Conservation (phyloP, 257 asterid species). For the Nemophila menziesii region DNA sequence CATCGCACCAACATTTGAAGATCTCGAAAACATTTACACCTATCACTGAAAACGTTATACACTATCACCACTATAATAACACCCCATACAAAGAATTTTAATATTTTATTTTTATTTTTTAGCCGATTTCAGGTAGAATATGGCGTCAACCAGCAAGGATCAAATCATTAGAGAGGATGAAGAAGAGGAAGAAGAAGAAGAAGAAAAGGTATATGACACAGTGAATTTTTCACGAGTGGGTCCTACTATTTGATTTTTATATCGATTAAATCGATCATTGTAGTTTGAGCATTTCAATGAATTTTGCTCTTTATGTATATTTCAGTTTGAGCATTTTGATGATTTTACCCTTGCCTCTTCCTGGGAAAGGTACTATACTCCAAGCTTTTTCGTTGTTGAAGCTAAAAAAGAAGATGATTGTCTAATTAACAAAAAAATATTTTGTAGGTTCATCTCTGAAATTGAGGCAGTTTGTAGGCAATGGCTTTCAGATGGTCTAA, state of each 20-base stretch:
- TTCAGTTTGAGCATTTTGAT: constrained; percentile 61
- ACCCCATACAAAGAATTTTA: neutral
- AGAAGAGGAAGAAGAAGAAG: constrained; percentile 39
- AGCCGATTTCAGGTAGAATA: constrained; percentile 1
- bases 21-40: neutral
- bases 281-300: constrained; percentile 86
- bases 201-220: too few relatives aligned
- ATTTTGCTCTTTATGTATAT: too few relatives aligned
- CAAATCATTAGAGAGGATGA: constrained; percentile 28
- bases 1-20: neutral
- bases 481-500: constrained; percentile 75
- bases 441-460: constrained; percentile 72
- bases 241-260: neutral
- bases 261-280: constrained; percentile 13
- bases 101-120: neutral
- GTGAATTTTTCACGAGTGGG: too few relatives aligned
- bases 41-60: neutral
- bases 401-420: neutral
- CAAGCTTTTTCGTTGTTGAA: neutral
- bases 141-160: constrained; percentile 39
- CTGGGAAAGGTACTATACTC: constrained; percentile 62
- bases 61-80: neutral
- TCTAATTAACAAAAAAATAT: neutral
- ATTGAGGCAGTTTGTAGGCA: constrained; percentile 85
- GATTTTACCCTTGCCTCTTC: constrained; percentile 88